Evolutionary conservation across 768 basidiomycete genomes (phyloP), one percentile per base, ranked within the genome.

Genomic region (Clavulina sp.): DNA sequence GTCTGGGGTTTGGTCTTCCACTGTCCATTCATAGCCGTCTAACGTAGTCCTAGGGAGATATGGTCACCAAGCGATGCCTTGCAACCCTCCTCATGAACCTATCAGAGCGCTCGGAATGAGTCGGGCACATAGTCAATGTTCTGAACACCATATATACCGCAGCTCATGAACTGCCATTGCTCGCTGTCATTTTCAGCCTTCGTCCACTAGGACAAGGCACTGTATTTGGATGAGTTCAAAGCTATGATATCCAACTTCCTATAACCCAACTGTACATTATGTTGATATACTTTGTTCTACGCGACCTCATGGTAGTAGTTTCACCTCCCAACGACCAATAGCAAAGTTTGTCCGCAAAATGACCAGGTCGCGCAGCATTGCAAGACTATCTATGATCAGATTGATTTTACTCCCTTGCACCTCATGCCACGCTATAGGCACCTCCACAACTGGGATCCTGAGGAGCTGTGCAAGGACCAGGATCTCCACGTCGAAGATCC

Each of bases 401-500:
- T 81, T 78, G 55, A 96, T 71, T 66, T 96, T 96, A 69, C 87
- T 91, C 38, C 92, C 92, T 0, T 78, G 73, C 2, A 96, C 84
- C 66, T 96, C 92, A 54, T 88, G 82, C 92, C 92, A 96, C 57
- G 80, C 76, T 28, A 96, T 80, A 0, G 87, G 77, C 4, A 95
- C 85, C 62, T 96, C 92, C 4, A 65, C 72, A 1, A 91, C 81
- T 1, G 88, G 84, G 53, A 95, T 81, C 5, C 70, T 60, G 36
- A 83, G 69, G 62, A 81, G 74, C 61, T 85, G 81, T 5, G 91
- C 87, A 34, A 92, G 72, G 6, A 95, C 70, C 19, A 96, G 70
- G 3, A 95, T 74, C 64, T 96, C 92, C 53, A 95, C 91, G 65
- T 96, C 92, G 60, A 96, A 96, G 63, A 93, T 91, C 92, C 92